Percentiles rank a stretch among this genome's conserved stretches.
Conservation (phyloP, 2,329 filamentous ascomycete genomes). For the Talaromyces piceae region DNA sequence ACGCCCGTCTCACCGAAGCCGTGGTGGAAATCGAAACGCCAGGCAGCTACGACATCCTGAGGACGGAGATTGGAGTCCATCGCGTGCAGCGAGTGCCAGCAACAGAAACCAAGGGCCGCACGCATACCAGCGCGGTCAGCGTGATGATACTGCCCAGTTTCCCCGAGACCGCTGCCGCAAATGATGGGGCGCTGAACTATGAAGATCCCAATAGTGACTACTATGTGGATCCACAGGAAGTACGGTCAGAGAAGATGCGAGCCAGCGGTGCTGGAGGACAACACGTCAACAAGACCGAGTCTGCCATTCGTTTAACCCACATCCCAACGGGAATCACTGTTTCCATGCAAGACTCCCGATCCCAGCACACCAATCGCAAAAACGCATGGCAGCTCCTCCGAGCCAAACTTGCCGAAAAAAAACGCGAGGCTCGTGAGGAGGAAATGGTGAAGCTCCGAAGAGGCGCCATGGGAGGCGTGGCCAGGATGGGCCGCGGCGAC, state of each 20-base stretch:
- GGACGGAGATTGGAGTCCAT: conserved; percentile 89
- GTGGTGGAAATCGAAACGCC: conserved; percentile 72
- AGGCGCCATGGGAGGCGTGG: conserved; percentile 69
- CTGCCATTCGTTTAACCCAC: conserved; percentile 87
- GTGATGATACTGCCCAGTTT: conserved; percentile 89
- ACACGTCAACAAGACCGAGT: conserved; percentile 98
- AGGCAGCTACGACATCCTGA: conserved; percentile 72
- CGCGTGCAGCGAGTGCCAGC: conserved; percentile 87
- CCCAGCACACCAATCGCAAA: conserved; percentile 81
- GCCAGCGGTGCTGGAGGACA: conserved; percentile 89
- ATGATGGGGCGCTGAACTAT: conserved; percentile 46
- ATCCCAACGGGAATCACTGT: conserved; percentile 78
- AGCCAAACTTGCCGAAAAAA: conserved; percentile 69
- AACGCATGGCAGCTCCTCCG: conserved; percentile 80
- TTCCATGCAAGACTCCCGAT: conserved; percentile 85
- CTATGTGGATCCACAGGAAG: conserved; percentile 77
- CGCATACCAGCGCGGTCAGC: conserved; percentile 86
- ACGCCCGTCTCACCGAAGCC: conserved; percentile 72
- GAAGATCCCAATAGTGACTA: conserved; percentile 87
- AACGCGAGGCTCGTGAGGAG: conserved; percentile 76
- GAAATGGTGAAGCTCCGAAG: conserved; percentile 66
- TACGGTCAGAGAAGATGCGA: conserved; percentile 80
- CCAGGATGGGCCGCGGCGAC: conserved; percentile 76
- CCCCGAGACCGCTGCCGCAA: conserved; percentile 45
- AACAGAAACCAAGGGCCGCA: conserved; percentile 84